Base-by-base conservation (phyloP, 768 basidiomycete genomes). In the Mycena galericulata region DNA sequence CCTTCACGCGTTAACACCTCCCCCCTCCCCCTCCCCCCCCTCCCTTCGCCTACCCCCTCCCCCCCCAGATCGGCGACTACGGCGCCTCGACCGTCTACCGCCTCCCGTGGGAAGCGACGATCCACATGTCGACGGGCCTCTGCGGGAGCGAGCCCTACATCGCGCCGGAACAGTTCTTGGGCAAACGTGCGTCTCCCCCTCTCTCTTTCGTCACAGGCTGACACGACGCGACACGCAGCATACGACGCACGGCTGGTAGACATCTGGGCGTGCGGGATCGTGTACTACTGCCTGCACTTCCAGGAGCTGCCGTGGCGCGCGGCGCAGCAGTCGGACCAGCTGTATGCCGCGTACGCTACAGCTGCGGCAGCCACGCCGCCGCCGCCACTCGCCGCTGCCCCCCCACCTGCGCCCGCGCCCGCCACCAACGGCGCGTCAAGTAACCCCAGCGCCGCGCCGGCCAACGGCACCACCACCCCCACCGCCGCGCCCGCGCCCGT, bases 101-200 rank as follows among this genome's bases (percentile, higher is more conserved):
- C 67, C 89, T 99, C 62, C 98, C 98, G 45, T 99, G 97, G 97
- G 97, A 99, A 83, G 84, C 92, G 59, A 98, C 96, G 45, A 92
- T 98, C 54, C 97, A 99, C 79, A 92, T 98, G 89, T 96, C 94
- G 17, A 98, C 96, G 29, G 97, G 97, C 5, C 87, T 99, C 32
- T 99, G 97, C 74, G 97, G 97, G 27, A 96, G 94, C 75, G 97
- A 99, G 77, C 97, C 97, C 1, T 99, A 99, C 81, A 99, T 99
- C 75, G 97, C 97, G 11, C 98, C 98, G 30, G 97, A 99, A 79
- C 95, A 98, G 81, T 99, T 98, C 75, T 82, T 96, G 73, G 90
- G 92, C 76, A 97, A 98, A 90, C 96, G 97, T 97, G 86, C 89
- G 96, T 86, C 71, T 72, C 74, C 73, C 75, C 77, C 65, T 73